phyloP scores from a whole-genome alignment of 495 filamentous ascomycete species.

The Podospora comata region DNA sequence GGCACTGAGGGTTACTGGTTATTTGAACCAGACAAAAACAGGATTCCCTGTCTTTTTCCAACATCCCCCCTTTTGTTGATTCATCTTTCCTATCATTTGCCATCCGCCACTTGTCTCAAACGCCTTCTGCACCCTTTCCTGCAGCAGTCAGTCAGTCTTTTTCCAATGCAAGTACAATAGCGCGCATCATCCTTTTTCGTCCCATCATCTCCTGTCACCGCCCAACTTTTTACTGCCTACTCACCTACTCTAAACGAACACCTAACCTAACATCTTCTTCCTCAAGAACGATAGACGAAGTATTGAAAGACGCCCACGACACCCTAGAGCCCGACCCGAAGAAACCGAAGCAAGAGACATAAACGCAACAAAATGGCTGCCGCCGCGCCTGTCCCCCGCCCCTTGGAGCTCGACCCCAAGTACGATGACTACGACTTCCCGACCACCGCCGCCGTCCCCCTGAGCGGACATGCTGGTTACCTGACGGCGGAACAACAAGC shows the following conservation, averaged over 20 bases:
- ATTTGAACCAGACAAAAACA: background rate
- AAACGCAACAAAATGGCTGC: constrained; percentile 25
- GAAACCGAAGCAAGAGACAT: constrained; percentile 2
- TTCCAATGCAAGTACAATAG: background rate
- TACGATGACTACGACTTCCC: constrained; percentile 97
- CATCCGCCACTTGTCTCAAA: constrained; percentile 9
- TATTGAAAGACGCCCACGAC: background rate
- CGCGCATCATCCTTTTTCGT: background rate
- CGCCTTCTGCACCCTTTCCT: background rate
- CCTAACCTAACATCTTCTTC: background rate
- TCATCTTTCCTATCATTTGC: background rate
- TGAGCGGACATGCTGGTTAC: constrained; percentile 82
- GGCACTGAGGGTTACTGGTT: constrained; percentile 5
- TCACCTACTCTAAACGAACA: background rate
- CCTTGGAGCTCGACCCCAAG: constrained; percentile 71
- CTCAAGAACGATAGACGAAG: constrained; percentile 11
- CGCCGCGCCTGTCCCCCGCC: constrained; percentile 17
- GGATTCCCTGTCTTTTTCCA: background rate
- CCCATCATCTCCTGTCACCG: background rate
- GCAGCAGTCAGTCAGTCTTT: background rate
- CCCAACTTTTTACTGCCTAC: background rate
- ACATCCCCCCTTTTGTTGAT: background rate
- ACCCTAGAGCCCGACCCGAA: background rate
- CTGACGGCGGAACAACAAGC: constrained; percentile 87
- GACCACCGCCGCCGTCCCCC: constrained; percentile 63